Evolutionary conservation across 2,329 filamentous ascomycete genomes (phyloP).

Genomic region (Nemania bipapillata): DNA sequence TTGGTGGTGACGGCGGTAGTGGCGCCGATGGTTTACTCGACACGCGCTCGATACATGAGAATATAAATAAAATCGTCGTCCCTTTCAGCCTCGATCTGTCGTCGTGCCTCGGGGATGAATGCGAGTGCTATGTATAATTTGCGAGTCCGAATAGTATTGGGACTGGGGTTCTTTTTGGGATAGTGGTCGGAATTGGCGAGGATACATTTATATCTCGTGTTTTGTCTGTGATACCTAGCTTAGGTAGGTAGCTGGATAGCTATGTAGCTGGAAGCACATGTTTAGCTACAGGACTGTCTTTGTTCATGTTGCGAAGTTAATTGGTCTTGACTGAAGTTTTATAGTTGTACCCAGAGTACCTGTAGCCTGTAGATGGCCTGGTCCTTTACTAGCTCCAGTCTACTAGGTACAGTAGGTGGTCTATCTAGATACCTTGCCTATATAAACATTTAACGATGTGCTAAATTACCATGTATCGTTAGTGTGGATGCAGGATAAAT

Average conservation of each 20-base stretch:
- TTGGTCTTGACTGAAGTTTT: not conserved
- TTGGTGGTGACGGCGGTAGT: too few species aligned
- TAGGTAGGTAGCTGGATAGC: not conserved
- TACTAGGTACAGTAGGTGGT: not conserved
- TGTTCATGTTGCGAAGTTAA: not conserved
- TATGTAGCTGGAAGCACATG: not conserved
- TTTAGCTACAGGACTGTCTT: not conserved
- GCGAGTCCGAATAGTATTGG: not conserved
- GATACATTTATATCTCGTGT: constrained; percentile 21
- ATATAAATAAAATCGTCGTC: too few species aligned
- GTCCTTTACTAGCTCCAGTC: too few species aligned
- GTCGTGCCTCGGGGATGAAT: not conserved
- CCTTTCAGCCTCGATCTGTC: constrained; percentile 5
- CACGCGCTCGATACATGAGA: constrained; percentile 7
- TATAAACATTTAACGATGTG: too few species aligned
- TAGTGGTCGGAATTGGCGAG: constrained; percentile 1
- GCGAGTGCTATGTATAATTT: not conserved
- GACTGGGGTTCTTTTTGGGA: constrained; percentile 7
- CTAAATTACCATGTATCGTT: not conserved
- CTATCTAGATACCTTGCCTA: too few species aligned
- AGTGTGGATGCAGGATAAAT: not conserved
- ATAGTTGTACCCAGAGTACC: too few species aligned
- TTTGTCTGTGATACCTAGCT: not conserved
- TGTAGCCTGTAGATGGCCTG: too few species aligned
- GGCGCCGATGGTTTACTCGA: constrained; percentile 10